Evolutionary conservation across 139 green algal species (phyloP).

Genomic region (Pedinophyceae sp.): DNA sequence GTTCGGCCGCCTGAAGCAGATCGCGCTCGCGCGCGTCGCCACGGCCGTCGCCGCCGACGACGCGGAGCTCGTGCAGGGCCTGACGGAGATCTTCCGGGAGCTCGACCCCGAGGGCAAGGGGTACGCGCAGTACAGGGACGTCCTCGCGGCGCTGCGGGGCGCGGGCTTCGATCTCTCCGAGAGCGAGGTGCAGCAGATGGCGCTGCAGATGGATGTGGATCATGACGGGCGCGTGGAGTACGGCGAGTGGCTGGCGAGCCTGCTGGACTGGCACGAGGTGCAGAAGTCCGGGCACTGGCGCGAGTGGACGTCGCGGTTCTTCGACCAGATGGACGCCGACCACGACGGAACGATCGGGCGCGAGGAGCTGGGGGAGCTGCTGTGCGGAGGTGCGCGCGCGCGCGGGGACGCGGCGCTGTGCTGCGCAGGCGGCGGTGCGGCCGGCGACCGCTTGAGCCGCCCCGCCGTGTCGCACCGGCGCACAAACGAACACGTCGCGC

Average conservation of each 20-base stretch:
- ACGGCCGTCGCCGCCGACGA: not conserved
- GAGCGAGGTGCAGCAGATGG: conserved; percentile 1
- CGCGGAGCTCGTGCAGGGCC: not conserved
- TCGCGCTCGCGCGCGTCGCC: conserved; percentile 25
- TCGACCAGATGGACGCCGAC: conserved; percentile 60
- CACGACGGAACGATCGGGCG: conserved; percentile 63
- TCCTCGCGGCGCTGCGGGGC: conserved; percentile 64
- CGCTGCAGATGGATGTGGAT: conserved; percentile 25
- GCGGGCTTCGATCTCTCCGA: conserved; percentile 5
- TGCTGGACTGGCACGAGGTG: conserved; percentile 54
- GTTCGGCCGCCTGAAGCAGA: conserved; percentile 75
- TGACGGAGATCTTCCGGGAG: conserved; percentile 18
- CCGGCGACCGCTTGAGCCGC: not conserved
- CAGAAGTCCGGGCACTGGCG: conserved; percentile 24
- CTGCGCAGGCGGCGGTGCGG: conserved; percentile 1
- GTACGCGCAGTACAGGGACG: conserved; percentile 53
- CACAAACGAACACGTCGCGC: conserved; percentile 10
- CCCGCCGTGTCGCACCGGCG: conserved; percentile 7
- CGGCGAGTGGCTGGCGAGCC: conserved; percentile 42
- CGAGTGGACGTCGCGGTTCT: conserved; percentile 38
- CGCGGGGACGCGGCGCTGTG: conserved; percentile 1
- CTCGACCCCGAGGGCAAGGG: conserved; percentile 52
- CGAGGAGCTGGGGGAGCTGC: conserved; percentile 48
- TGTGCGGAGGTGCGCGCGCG: conserved; percentile 24
- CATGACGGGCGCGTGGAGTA: conserved; percentile 27